phyloP scores from a whole-genome alignment of 2,329 filamentous ascomycete species.

The Colletotrichum spinosum region DNA sequence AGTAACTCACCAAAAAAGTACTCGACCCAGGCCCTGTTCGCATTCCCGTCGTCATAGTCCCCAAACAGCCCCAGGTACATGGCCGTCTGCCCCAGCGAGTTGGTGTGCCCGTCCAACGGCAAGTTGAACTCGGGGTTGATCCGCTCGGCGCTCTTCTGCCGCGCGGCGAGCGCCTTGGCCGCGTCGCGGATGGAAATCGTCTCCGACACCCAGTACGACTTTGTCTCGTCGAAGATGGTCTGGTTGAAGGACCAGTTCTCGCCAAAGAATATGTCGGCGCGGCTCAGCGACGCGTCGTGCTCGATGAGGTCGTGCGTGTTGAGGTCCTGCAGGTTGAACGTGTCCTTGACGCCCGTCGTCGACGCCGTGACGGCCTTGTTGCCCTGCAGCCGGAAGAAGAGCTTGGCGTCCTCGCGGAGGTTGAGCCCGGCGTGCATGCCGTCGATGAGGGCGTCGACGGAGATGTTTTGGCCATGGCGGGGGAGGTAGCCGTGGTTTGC shows the following conservation, averaged over 20 bases:
- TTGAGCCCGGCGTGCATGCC: conserved; percentile 34
- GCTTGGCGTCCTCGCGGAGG: conserved; percentile 35
- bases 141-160: conserved; percentile 36
- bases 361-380: conserved; percentile 28
- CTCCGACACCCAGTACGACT: conserved; percentile 18
- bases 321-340: conserved; percentile 43
- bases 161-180: conserved; percentile 42
- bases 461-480: conserved; percentile 40
- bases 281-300: conserved; percentile 36
- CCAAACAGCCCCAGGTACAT: conserved; percentile 38
- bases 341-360: conserved; percentile 23
- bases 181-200: conserved; percentile 33
- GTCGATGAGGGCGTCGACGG: conserved; percentile 36
- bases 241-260: conserved; percentile 46
- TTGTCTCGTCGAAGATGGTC: conserved; percentile 40
- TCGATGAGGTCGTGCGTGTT: conserved; percentile 38
- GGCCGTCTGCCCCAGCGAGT: conserved; percentile 37
- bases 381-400: conserved; percentile 33
- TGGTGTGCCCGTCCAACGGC: conserved; percentile 20
- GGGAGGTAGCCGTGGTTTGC: conserved; percentile 45
- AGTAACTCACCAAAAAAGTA: conserved; percentile 32
- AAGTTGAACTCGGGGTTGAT: conserved; percentile 41
- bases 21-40: conserved; percentile 34
- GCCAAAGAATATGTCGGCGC: conserved; percentile 43
- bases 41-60: conserved; percentile 36